Percentiles rank a stretch among this genome's conserved stretches.
Evolutionary conservation across 495 filamentous ascomycete species (phyloP).

Genomic region (Astrothelium macrocarpum): DNA sequence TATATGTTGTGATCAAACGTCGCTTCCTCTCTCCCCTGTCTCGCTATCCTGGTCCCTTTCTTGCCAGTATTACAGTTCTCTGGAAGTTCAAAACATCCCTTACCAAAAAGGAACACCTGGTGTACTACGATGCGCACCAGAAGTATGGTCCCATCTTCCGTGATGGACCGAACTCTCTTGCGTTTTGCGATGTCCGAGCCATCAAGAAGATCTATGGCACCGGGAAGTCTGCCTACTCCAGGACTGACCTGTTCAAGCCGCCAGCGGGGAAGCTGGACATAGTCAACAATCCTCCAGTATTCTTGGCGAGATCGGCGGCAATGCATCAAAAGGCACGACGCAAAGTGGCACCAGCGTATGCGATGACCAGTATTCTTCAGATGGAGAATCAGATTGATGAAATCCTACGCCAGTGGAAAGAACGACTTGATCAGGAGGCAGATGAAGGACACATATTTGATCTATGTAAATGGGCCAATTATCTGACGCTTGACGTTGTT

Average conservation of each 20-base stretch:
- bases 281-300: neutral
- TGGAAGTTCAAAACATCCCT: slow-evolving; percentile 24
- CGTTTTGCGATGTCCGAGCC: neutral
- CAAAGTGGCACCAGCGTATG: neutral
- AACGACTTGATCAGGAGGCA: neutral
- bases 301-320: neutral
- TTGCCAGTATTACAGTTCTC: slow-evolving; percentile 41
- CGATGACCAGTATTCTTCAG: neutral
- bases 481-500: slow-evolving; percentile 40
- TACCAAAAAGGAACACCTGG: neutral
- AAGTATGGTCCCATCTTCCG: neutral
- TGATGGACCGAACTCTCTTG: slow-evolving; percentile 2
- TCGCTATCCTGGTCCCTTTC: slow-evolving; percentile 46
- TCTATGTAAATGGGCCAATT: neutral
- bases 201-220: neutral
- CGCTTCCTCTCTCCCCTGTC: slow-evolving; percentile 44
- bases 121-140: neutral
- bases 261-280: neutral
- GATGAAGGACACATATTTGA: neutral
- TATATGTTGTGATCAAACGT: neutral
- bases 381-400: slow-evolving; percentile 1
- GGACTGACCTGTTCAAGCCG: neutral
- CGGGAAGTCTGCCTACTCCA: neutral
- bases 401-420: neutral
- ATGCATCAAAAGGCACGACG: neutral